Percentiles rank a stretch among this genome's conserved stretches.
Evolutionary conservation across 2,329 filamentous ascomycete genomes (phyloP).

Genomic region (Monosporascus sp.): DNA sequence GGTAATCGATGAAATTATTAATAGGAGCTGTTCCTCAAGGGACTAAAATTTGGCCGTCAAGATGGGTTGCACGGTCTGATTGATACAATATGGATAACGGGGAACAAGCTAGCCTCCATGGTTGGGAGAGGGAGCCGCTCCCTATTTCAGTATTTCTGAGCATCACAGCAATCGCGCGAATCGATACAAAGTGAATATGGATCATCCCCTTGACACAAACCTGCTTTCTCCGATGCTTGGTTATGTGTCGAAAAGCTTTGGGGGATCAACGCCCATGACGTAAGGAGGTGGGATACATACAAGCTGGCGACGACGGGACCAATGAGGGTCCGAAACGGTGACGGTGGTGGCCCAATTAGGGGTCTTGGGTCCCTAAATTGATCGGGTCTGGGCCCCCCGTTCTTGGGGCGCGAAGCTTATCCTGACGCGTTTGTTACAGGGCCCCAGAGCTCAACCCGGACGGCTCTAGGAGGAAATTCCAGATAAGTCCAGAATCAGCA

Average conservation of each 20-base stretch:
- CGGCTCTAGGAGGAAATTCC: too few relatives aligned
- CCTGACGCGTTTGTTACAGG: too few relatives aligned
- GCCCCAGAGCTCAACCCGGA: too few relatives aligned
- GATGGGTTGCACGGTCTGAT: too few relatives aligned
- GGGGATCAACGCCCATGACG: not conserved
- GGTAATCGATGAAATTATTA: too few relatives aligned
- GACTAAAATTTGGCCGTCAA: too few relatives aligned
- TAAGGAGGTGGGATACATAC: not conserved
- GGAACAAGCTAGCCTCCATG: too few relatives aligned
- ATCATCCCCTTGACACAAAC: constrained; percentile 17
- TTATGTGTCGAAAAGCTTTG: not conserved
- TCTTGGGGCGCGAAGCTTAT: too few relatives aligned
- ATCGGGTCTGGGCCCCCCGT: not conserved
- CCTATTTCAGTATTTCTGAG: not conserved
- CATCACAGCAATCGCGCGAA: not conserved
- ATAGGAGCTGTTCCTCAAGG: too few relatives aligned
- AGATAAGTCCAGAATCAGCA: too few relatives aligned
- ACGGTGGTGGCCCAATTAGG: not conserved
- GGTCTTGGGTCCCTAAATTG: not conserved
- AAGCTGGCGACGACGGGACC: not conserved
- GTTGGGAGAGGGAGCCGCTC: not conserved
- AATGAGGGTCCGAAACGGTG: not conserved
- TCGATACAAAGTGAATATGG: constrained; percentile 6
- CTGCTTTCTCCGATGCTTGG: constrained; percentile 12
- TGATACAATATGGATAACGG: too few relatives aligned